Percentiles rank a stretch among this genome's conserved stretches.
These are phyloP conservation scores for Paulownia fortunei DNA, from an alignment of 257 asterid species.

Conservation along the genomic window DNA sequence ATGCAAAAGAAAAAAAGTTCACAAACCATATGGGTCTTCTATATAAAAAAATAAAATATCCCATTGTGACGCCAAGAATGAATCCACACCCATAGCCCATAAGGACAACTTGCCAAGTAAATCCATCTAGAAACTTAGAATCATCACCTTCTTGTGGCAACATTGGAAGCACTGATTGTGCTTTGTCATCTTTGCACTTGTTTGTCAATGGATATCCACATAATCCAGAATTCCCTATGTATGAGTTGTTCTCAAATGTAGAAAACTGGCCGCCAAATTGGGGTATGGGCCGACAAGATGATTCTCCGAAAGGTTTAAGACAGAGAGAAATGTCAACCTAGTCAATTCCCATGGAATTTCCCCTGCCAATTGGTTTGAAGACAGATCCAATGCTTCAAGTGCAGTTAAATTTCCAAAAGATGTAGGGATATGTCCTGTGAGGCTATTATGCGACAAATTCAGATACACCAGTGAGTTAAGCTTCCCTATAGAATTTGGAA, in stretches of 20 bases:
- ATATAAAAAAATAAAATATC: conserved; percentile 23
- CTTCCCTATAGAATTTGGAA: conserved; percentile 13
- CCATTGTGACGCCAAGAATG: conserved; percentile 23
- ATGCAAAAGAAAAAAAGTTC: too few relatives aligned
- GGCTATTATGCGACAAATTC: too few relatives aligned
- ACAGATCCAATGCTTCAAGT: too few relatives aligned
- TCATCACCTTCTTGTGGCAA: too few relatives aligned
- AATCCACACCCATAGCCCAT: conserved; percentile 40
- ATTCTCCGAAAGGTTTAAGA: conserved; percentile 39
- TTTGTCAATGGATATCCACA: conserved; percentile 37
- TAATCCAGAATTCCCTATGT: conserved; percentile 29
- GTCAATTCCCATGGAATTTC: conserved; percentile 35
- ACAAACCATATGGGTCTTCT: background rate
- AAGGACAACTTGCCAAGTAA: conserved; percentile 35
- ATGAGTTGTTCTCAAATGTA: conserved; percentile 33
- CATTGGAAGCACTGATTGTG: background rate
- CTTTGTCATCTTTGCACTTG: background rate
- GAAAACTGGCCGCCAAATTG: conserved; percentile 23
- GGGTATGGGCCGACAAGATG: conserved; percentile 36
- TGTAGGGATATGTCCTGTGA: too few relatives aligned
- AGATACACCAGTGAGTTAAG: conserved; percentile 6
- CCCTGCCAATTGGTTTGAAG: conserved; percentile 35
- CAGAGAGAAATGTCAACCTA: conserved; percentile 25
- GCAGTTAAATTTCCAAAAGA: too few relatives aligned
- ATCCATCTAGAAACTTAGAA: conserved; percentile 9